Evolutionary conservation across 805 yeast genomes (phyloP), one percentile per base, ranked within the genome.

Genomic region (Debaryomyces prosopidis): DNA sequence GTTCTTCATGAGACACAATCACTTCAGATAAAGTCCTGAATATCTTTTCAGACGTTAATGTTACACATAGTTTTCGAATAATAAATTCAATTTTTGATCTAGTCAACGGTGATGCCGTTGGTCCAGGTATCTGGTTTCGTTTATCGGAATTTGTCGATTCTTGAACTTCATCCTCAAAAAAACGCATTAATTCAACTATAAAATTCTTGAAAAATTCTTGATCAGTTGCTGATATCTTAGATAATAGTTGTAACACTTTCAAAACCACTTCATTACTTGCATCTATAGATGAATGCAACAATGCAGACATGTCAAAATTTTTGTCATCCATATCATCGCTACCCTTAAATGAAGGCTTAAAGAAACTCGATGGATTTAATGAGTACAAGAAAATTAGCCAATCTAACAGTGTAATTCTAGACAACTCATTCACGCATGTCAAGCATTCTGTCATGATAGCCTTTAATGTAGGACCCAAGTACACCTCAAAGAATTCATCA

Each of bases 321-420:
- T 52, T 48, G 20, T 47, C 52, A 8, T 54, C 56, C n/a, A 52
- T 58, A 4, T 52, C 54, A 6, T 45, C 47, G 10, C 79, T 76
- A 33, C 71, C 66, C 2, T 87, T 85, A 16, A 38, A 38, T n/a
- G 41, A 20, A 20, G 62, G 57, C 28, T 51, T 53, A 36, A 67
- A 61, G 39, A 69, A 69, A 20, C 62, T 53, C 4, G 60, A 52
- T 2, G 71, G 59, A 46, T 85, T 84, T 52, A 84, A 84, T 20
- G 80, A 75, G 58, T 90, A 92, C 34, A 94, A 73, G 76, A 89
- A 81, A 12, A 83, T 81, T 27, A 94, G 71, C 99, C 99, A 94
- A 51, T 91, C 96, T 30, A 94, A 69, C 18, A 94, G 84, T 0
- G 95, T 89, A 28, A 89, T 76, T 47, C 94, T 77, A 0, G 97